Evolutionary conservation across 805 yeast species (phyloP), one percentile per base, ranked within the genome.

Genomic region (Lipomyces orientalis): DNA sequence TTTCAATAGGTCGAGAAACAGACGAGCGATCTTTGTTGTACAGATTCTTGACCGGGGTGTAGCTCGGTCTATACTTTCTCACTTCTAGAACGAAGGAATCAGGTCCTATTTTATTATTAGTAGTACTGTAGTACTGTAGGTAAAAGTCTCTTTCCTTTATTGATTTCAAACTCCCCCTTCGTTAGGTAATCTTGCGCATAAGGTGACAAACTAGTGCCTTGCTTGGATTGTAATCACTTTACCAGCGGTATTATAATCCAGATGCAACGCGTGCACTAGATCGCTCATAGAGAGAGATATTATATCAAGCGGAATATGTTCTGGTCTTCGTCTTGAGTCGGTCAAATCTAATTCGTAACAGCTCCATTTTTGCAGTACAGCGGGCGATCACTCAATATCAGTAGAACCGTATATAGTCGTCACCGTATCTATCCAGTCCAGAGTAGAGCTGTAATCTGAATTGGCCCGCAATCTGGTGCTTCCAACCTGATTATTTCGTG

Each of bases 61-160:
- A 16, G 49, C 49, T n/a, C n/a, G 22, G 22, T 43, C 49, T 7
- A 16, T n/a, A 43, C 19, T 19, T 43, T 43, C 49, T n/a, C 49
- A 16, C 49, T 43, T 2, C 49, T 43, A 43, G 49, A 43, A n/a
- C 19, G 16, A 43, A 43, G n/a, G 49, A 43, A 43, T 43, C 49
- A 16, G 49, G n/a, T 43, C 49, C 10, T 43, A 43, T 43, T 16
- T 16, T 43, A 2, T 16, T 43, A 16, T 16, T 43, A 43, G 49
- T 43, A 43, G 49, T 43, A 43, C 49, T 43, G 49, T 43, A 43
- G 49, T 43, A 43, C 49, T 43, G 49, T 43, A 43, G 49, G 49
- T 43, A 43, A 43, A 43, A 19, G 49, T 43, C 16, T 43, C 49
- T 43, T 43, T 8, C 49, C 7, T n/a, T 16, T 43, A 16, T 43